Conservation (phyloP, 176 grass and related monocot genomes). For the Oryza meyeriana region DNA sequence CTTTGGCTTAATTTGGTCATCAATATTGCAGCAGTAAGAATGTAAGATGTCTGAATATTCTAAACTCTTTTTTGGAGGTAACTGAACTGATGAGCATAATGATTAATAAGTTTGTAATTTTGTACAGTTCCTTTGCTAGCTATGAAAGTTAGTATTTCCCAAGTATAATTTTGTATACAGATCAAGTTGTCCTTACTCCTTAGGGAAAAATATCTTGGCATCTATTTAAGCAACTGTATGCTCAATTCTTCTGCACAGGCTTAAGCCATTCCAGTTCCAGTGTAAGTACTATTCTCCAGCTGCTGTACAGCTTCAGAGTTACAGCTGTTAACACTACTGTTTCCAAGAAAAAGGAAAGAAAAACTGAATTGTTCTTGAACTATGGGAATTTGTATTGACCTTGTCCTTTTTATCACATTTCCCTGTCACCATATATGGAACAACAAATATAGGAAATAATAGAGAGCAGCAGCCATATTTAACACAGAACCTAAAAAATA, state of each 20-base stretch:
- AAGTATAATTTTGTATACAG: neutral
- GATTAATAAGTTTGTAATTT: neutral
- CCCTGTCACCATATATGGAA: no score
- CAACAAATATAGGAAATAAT: no score
- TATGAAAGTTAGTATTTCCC: neutral
- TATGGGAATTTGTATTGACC: no score
- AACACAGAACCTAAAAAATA: no score
- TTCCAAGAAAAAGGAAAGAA: no score
- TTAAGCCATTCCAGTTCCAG: neutral
- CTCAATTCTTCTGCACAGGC: neutral
- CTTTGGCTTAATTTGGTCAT: no score
- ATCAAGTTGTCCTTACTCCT: neutral
- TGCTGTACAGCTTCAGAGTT: no score
- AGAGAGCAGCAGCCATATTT: no score
- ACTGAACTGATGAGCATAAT: neutral
- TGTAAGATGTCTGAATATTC: neutral
- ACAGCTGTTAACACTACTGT: no score
- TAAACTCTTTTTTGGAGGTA: neutral
- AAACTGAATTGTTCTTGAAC: no score
- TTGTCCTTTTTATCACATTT: no score
- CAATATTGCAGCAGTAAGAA: no score
- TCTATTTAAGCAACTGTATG: neutral
- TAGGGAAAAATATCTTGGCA: neutral
- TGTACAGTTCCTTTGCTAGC: neutral
- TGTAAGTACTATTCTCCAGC: neutral